Evolutionary conservation across 257 asterid species (phyloP).

Genomic region (Anisodus tanguticus): DNA sequence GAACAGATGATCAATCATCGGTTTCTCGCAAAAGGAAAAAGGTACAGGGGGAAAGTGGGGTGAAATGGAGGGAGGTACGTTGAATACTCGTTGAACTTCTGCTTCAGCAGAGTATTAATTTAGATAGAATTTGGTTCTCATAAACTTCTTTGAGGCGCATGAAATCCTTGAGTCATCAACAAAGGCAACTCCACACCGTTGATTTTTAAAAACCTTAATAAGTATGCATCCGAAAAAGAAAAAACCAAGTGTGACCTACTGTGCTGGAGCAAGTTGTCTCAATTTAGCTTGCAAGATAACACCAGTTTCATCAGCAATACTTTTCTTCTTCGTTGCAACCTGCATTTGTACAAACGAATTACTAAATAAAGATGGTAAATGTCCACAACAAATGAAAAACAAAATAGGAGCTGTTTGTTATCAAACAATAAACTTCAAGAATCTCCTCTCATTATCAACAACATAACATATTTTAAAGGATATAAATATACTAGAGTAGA

Average conservation of each 20-base stretch:
- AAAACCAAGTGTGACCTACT: constrained; percentile 28
- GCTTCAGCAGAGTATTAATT: neutral
- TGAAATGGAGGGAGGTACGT: neutral
- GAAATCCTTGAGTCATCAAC: constrained; percentile 7
- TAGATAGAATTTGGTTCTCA: neutral
- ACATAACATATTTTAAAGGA: neutral
- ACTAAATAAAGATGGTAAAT: constrained; percentile 18
- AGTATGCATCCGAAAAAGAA: neutral
- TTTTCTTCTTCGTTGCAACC: constrained; percentile 82
- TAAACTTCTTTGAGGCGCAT: neutral
- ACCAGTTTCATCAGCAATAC: constrained; percentile 81
- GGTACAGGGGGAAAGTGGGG: neutral
- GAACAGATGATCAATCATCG: neutral
- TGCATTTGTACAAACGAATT: constrained; percentile 40
- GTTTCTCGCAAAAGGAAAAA: neutral
- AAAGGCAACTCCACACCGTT: neutral
- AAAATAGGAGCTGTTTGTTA: neutral
- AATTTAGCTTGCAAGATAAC: constrained; percentile 75
- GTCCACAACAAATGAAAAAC: neutral
- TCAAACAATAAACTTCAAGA: neutral
- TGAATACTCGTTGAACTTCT: neutral
- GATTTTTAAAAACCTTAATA: neutral
- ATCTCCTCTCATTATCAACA: neutral
- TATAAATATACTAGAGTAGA: neutral
- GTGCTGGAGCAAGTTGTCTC: constrained; percentile 60